Evolutionary conservation across 352 stramenopile genomes (phyloP).

Genomic region (Pythium chondricola): DNA sequence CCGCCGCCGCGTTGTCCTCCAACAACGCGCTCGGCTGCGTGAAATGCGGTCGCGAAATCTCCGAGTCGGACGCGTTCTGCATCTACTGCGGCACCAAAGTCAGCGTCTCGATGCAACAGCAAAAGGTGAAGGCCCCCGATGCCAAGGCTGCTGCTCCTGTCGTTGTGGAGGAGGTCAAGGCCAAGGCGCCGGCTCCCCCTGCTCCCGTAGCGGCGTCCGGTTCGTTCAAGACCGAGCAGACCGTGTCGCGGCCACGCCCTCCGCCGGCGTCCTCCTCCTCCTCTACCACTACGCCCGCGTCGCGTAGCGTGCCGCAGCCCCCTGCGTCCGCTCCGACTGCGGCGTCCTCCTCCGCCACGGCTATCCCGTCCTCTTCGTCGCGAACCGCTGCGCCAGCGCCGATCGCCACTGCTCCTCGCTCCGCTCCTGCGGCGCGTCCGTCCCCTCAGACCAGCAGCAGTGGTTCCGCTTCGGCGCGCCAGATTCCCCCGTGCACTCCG

Average conservation of each 20-base stretch:
- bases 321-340: constrained; percentile 21
- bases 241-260: constrained; percentile 9
- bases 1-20: constrained; percentile 26
- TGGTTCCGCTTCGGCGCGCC: neutral
- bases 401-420: constrained; percentile 7
- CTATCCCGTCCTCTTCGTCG: neutral
- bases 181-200: constrained; percentile 9
- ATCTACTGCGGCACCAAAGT: constrained; percentile 87
- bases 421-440: neutral
- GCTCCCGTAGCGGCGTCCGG: constrained; percentile 3
- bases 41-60: constrained; percentile 72
- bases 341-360: neutral
- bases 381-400: constrained; percentile 7
- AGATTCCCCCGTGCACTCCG: constrained; percentile 9
- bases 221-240: constrained; percentile 20
- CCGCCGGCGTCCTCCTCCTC: neutral
- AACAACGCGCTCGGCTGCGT: constrained; percentile 58
- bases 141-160: constrained; percentile 5
- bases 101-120: constrained; percentile 51
- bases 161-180: constrained; percentile 1
- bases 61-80: constrained; percentile 73
- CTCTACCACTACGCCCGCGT: neutral
- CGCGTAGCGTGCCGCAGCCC: constrained; percentile 1
- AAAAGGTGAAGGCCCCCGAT: constrained; percentile 23
- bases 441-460: constrained; percentile 13